Conservation (phyloP, 176 grass and related monocot genomes). For the Musa acuminata region DNA sequence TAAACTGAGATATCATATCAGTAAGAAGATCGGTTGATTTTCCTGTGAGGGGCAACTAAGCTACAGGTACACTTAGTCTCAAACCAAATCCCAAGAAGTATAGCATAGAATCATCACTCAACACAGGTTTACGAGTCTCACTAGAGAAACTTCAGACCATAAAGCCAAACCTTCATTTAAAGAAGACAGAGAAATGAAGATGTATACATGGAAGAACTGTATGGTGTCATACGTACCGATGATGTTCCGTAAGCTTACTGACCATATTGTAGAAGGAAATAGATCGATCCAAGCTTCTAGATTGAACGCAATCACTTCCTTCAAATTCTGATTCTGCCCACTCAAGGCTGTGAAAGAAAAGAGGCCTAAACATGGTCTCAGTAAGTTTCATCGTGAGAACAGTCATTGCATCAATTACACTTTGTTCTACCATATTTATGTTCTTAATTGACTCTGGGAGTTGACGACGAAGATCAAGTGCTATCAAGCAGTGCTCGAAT, state of each 20-base stretch:
- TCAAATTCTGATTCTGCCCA: conserved; percentile 77
- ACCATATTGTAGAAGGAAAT: conserved; percentile 80
- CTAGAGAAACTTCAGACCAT: too few species aligned
- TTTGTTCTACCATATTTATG: conserved; percentile 60
- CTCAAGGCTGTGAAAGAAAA: conserved; percentile 68
- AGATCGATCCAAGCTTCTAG: conserved; percentile 53
- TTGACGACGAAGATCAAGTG: conserved; percentile 72
- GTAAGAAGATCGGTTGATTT: too few species aligned
- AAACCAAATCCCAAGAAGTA: too few species aligned
- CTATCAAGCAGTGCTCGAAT: conserved; percentile 69
- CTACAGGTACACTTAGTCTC: too few species aligned
- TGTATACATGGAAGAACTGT: neutral
- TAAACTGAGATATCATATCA: too few species aligned
- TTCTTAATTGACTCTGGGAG: conserved; percentile 48
- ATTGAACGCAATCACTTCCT: conserved; percentile 25
- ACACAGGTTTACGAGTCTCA: too few species aligned
- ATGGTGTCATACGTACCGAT: conserved; percentile 35
- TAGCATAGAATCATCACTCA: too few species aligned
- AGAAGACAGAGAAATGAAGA: neutral
- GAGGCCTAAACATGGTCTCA: conserved; percentile 82
- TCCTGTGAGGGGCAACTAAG: too few species aligned
- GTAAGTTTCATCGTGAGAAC: conserved; percentile 79
- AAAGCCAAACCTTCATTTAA: neutral
- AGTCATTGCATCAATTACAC: conserved; percentile 58
- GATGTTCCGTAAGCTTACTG: conserved; percentile 65